Base-by-base conservation (phyloP, 805 yeast genomes). In the Candida caryicola region DNA sequence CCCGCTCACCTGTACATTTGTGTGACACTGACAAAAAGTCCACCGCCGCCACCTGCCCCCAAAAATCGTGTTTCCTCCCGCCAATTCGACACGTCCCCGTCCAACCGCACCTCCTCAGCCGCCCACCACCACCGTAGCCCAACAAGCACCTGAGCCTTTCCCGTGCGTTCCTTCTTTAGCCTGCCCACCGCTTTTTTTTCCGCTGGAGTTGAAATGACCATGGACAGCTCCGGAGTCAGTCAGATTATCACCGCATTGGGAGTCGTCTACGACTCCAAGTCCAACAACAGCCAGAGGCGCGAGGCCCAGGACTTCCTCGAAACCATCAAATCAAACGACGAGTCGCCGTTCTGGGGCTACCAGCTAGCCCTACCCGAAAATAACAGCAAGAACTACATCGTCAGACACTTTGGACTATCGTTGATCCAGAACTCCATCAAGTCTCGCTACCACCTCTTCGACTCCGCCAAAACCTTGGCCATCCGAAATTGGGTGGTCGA, bases 291-390 rank as follows among this genome's bases (percentile, higher is more conserved):
- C 3, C 73, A 76, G 39, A 60, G 84, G 36, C 68, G 72, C 31
- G 69, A 67, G 40, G 82, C 83, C 5, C 83, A 79, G 50, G 43
- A 38, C 4, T 86, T 87, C 48, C 68, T 93, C 23, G 96, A 89
- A 50, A 68, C 78, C 8, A 77, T 91, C 17, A 90, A 87, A 55
- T 64, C 71, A 31, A 81, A 83, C 44, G 85, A 82, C 7, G 95
- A 90, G 55, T 82, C 95, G 15, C 97, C 99, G 0, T 77, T 69
- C 44, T 88, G 95, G 90, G 97, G 97, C 2, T 91, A 82, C 61
- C 88, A 85, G 57, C 72, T 93, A 41, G 88, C 95, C 1, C 56
- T 77, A 17, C 77, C 77, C 1, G 76, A 79, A 58, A 67, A 77
- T 64, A 67, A 80, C 48, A 63, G 62, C 31, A 68, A 76, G 31